These are phyloP conservation scores for Edaphochlamys debaryana DNA, from an alignment of 139 green algal species.

Conservation along the genomic window DNA sequence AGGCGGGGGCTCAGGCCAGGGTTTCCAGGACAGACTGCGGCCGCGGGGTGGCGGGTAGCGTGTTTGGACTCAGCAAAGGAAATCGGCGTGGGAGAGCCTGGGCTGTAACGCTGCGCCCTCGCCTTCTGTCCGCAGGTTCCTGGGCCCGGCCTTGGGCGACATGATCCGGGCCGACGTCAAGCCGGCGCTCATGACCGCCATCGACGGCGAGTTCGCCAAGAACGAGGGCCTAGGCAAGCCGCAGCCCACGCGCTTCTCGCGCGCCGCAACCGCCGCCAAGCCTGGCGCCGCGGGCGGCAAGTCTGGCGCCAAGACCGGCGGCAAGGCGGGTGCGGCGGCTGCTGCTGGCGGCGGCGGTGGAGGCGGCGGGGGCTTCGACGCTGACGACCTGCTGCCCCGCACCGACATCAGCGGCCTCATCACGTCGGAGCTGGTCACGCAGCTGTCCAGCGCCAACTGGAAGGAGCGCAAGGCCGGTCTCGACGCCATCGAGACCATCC, in stretches of 20 bases:
- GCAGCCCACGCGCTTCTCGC: conserved; percentile 31
- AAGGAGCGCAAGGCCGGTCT: conserved; percentile 93
- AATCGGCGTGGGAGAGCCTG: too few species aligned
- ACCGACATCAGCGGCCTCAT: conserved; percentile 81
- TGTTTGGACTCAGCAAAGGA: too few species aligned
- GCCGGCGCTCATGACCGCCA: conserved; percentile 87
- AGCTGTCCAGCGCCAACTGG: conserved; percentile 79
- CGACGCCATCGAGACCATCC: conserved; percentile 81
- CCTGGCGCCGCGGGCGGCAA: background rate
- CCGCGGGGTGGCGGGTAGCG: conserved; percentile 33
- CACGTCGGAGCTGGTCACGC: conserved; percentile 59
- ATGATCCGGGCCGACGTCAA: conserved; percentile 88
- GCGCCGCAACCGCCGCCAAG: background rate
- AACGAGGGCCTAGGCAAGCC: conserved; percentile 70
- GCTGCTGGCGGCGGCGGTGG: conserved; percentile 7
- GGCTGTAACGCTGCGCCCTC: too few species aligned
- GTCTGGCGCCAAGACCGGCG: background rate
- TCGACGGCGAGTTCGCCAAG: conserved; percentile 89
- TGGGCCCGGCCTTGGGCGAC: conserved; percentile 67
- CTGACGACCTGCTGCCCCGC: conserved; percentile 81
- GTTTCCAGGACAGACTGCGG: too few species aligned
- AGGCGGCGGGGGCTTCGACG: conserved; percentile 45
- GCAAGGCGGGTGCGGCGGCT: background rate
- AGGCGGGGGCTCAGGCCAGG: background rate
- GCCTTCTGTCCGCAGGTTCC: conserved; percentile 66